Base-by-base conservation (phyloP, 371 early-diverging fungal species). In the Coemansia sp. region DNA sequence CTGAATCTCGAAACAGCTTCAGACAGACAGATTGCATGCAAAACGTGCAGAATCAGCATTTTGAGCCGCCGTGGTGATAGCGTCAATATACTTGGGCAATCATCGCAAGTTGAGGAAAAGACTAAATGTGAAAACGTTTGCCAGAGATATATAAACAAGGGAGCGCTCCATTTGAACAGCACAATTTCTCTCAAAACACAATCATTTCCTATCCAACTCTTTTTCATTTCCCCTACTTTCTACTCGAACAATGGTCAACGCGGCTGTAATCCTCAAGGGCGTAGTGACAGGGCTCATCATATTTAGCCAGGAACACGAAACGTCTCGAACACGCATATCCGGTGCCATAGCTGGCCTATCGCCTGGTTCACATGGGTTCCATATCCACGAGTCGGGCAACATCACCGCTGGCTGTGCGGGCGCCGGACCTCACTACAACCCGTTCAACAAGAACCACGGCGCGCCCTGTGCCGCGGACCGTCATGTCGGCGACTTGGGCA, bases 401-500 rank as follows among this genome's bases (percentile, higher is more conserved):
- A 82, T 72, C 72, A 79, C 83, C 73, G 82, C 78, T 55, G 78
- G 93, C 25, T 93, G 92, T 80, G 80, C 75, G 21, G 88, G 88
- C 18, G 86, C 89, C 5, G 91, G 93, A 40, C 72, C 75, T 54
- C 95, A 95, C 82, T 94, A 80, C 82, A 95, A 95, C 82, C 94
- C 94, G 59, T 71, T 71, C 80, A 82, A 82, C 44, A 65, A 82
- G 67, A 86, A 86, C 21, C 94, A 94, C 83, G 93, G 93, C 68
- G 90, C 88, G 59, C 92, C 91, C 51, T 68, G 73, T 6, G 86
- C 73, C 62, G 75, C 77, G 64, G 55, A 82, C 33, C 90, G 92
- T 56, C 95, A 95, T 83, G 90, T 85, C 52, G 94, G 94, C 62
- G 94, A 95, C 79, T 86, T 94, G 72, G 95, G 94, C 63, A 94